Evolutionary conservation across 2,329 filamentous ascomycete genomes (phyloP).

Genomic region (Calonectria montana): DNA sequence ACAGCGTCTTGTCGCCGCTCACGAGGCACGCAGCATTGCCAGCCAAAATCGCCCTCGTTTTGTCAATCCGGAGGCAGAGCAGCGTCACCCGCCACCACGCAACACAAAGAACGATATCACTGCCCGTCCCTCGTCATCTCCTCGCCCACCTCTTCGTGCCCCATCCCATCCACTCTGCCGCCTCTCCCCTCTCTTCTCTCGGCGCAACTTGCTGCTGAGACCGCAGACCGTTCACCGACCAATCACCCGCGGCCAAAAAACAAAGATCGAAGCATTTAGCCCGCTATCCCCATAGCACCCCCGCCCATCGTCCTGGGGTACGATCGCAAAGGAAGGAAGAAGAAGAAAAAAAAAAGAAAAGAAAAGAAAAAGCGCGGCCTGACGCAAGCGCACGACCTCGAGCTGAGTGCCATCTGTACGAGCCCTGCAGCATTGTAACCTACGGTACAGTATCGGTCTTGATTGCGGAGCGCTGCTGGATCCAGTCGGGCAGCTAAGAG

Average conservation of each 20-base stretch:
- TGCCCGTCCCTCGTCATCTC: neutral
- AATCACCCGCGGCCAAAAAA: constrained; percentile 25
- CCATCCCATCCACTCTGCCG: constrained; percentile 18
- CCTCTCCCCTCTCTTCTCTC: constrained; percentile 18
- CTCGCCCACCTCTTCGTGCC: constrained; percentile 2
- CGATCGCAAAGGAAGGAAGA: constrained; percentile 19
- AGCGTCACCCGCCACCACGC: neutral
- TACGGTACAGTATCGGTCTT: constrained; percentile 2
- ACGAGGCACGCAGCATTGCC: neutral
- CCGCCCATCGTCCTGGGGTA: neutral
- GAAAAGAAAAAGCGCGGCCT: neutral
- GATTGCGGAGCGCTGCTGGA: constrained; percentile 11
- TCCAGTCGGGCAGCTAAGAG: constrained; percentile 13
- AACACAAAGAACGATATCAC: constrained; percentile 6
- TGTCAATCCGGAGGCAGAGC: neutral
- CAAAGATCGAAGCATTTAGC: neutral
- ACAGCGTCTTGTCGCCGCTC: neutral
- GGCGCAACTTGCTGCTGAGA: constrained; percentile 16
- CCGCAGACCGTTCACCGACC: constrained; percentile 32
- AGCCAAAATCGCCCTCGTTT: constrained; percentile 25
- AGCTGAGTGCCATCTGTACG: constrained; percentile 1
- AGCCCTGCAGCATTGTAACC: neutral
- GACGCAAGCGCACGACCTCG: constrained; percentile 7
- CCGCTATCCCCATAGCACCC: neutral
- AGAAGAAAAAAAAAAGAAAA: neutral